phyloP scores from a whole-genome alignment of 352 stramenopile genomes.

The Pythium phragmiticola region DNA sequence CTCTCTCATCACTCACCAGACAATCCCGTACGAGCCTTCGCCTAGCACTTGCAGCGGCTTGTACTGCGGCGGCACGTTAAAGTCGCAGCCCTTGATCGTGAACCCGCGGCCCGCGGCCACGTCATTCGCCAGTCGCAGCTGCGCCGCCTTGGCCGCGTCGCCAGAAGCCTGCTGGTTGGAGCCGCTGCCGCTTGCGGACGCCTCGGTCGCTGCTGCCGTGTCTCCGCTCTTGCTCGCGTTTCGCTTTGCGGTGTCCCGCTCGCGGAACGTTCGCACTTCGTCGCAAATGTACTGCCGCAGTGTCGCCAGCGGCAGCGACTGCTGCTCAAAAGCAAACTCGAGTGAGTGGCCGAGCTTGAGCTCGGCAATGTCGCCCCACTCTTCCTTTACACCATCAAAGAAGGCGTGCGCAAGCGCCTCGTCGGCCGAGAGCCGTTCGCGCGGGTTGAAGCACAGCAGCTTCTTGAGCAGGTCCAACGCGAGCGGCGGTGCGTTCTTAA shows the following conservation, averaged over 20 bases:
- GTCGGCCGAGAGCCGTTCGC: conserved; percentile 87
- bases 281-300: conserved; percentile 80
- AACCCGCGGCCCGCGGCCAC: conserved; percentile 60
- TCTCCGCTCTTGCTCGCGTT: conserved; percentile 30
- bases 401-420: conserved; percentile 88
- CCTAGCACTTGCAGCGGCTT: conserved; percentile 84
- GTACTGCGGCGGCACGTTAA: conserved; percentile 83
- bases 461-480: conserved; percentile 80
- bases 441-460: conserved; percentile 91
- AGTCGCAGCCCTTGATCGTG: conserved; percentile 80
- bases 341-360: conserved; percentile 72
- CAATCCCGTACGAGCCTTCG: conserved; percentile 92
- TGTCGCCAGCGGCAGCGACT: conserved; percentile 67
- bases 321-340: conserved; percentile 80
- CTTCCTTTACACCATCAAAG: conserved; percentile 87
- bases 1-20: conserved; percentile 51
- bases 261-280: conserved; percentile 65
- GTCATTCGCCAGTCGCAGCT: conserved; percentile 49
- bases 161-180: conserved; percentile 12
- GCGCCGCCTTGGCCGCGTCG: neutral
- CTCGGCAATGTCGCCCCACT: conserved; percentile 71
- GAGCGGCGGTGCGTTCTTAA: conserved; percentile 41
- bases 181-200: neutral
- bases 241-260: conserved; percentile 27
- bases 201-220: neutral